phyloP scores from a whole-genome alignment of 2,329 filamentous ascomycete species.

The Xylariales sp. region DNA sequence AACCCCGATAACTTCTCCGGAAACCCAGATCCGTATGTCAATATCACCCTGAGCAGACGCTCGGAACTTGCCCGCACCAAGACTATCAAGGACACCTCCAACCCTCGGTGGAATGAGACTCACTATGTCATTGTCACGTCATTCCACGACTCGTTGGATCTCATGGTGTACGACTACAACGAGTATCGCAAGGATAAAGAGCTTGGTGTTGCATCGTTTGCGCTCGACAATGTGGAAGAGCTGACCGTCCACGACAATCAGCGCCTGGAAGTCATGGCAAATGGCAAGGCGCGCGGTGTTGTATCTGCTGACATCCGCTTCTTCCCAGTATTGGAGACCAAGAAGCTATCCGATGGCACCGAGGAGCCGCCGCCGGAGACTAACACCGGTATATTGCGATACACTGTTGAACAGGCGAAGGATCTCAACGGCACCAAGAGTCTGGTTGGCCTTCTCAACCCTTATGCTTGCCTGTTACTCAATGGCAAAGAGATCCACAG shows the following conservation, averaged over 20 bases:
- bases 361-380: conserved; percentile 78
- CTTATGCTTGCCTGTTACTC: conserved; percentile 81
- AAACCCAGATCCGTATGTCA: conserved; percentile 84
- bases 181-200: conserved; percentile 96
- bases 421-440: conserved; percentile 91
- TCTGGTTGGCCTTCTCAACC: conserved; percentile 83
- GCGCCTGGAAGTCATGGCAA: conserved; percentile 75
- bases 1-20: conserved; percentile 92
- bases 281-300: conserved; percentile 77
- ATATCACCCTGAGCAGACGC: conserved; percentile 79
- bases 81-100: conserved; percentile 75
- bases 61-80: conserved; percentile 83
- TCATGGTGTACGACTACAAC: conserved; percentile 88
- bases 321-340: conserved; percentile 82
- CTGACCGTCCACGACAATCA: conserved; percentile 77
- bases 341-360: conserved; percentile 70
- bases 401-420: conserved; percentile 93
- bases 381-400: conserved; percentile 89
- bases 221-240: conserved; percentile 75
- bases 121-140: conserved; percentile 93
- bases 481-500: conserved; percentile 89
- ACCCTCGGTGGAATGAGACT: conserved; percentile 94
- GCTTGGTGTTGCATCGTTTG: conserved; percentile 80
- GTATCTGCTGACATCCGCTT: conserved; percentile 82
- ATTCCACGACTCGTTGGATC: conserved; percentile 79